A percentile compares a stretch with the other conserved stretches of the same genome.
Conservation (phyloP, 2,329 filamentous ascomycete species). For the Pseudocercospora ulei region DNA sequence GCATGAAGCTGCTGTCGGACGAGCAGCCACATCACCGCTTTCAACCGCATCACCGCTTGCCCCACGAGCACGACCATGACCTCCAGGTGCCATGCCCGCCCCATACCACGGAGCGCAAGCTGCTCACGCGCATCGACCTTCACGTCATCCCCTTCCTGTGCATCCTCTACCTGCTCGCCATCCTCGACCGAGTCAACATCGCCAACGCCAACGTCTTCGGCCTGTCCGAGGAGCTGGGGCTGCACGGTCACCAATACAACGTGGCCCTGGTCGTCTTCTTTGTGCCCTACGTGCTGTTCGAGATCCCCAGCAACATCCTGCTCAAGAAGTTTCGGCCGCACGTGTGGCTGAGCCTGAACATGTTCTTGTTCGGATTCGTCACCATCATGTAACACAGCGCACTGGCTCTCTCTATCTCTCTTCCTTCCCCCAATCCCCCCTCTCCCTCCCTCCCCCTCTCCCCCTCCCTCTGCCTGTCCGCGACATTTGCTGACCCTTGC, state of each 20-base stretch:
- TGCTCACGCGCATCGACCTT: conserved; percentile 40
- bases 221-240: conserved; percentile 40
- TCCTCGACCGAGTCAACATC: conserved; percentile 43
- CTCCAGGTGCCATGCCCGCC: conserved; percentile 36
- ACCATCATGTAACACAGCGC: conserved; percentile 67
- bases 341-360: conserved; percentile 54
- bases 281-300: conserved; percentile 45
- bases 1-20: too few species aligned
- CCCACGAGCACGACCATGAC: conserved; percentile 32
- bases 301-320: conserved; percentile 46
- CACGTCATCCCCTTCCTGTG: conserved; percentile 45
- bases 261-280: conserved; percentile 48
- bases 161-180: conserved; percentile 42
- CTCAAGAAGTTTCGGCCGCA: conserved; percentile 46
- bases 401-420: too few species aligned
- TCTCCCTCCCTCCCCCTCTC: too few species aligned
- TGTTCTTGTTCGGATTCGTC: conserved; percentile 71
- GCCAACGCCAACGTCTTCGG: conserved; percentile 47
- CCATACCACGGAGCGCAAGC: conserved; percentile 43
- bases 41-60: neutral
- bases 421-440: too few species aligned
- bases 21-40: conserved; percentile 4
- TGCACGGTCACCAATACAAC: conserved; percentile 43
- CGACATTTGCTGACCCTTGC: too few species aligned
- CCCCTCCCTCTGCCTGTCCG: too few species aligned